Evolutionary conservation across 2,329 filamentous ascomycete species (phyloP), one percentile per base, ranked within the genome.

Genomic region (Colletotrichum graminicola): DNA sequence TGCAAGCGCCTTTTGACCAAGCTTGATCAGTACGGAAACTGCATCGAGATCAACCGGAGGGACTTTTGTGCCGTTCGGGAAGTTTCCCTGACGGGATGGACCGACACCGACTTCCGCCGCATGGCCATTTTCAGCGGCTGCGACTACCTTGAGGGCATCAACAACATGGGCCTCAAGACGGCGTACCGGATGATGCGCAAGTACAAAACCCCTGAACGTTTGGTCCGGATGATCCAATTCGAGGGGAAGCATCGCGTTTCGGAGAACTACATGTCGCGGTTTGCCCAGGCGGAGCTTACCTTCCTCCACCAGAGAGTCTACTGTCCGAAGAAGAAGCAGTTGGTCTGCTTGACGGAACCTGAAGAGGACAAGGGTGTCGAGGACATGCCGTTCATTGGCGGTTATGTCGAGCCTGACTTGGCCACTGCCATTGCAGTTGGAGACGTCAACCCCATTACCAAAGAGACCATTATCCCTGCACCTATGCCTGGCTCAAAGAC

Each of bases 51-150:
- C 79, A 94, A 94, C 76, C 92, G 96, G 43, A 89, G 90, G 18
- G 93, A 98, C 78, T 98, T 99, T 78, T 93, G 93, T 63, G 91
- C 93, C 39, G 97, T 94, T 75, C 91, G 93, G 61, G 96, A 98
- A 75, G 88, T 98, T 60, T 97, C 92, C 65, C 83, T 99, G 51
- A 92, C 94, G 5, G 95, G 95, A 10, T 99, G 95, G 95, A 93
- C 93, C 2, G 95, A 98, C 79, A 86, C 87, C 12, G 94, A 98
- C 75, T 99, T 99, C 77, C 90, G 96, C 71, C 91, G 91, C 64
- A 99, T 99, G 96, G 94, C 95, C 51, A 99, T 99, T 75, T 83
- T 99, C 71, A 97, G 94, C 78, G 96, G 96, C 10, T 99, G 96
- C 79, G 96, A 99, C 79, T 99, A 99, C 80, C 87, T 98, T n/a